Conservation (phyloP, 345 rosid species). For the Eucalyptus polybractea region DNA sequence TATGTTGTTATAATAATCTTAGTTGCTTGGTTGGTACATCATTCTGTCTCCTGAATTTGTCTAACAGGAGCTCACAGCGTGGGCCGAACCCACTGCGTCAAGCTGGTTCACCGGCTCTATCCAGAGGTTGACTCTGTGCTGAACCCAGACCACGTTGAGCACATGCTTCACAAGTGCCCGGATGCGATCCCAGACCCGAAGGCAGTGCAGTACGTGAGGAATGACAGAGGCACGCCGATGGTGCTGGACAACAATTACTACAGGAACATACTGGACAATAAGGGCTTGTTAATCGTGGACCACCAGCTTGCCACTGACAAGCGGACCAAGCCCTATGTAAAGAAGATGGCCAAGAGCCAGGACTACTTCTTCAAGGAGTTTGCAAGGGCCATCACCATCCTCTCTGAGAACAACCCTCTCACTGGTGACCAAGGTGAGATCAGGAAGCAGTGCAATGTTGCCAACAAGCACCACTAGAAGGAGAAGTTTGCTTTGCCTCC, state of each 20-base stretch:
- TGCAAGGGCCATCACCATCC: conserved; percentile 64
- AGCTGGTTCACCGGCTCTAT: conserved; percentile 84
- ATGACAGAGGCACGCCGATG: conserved; percentile 96
- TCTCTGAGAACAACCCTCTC: conserved; percentile 93
- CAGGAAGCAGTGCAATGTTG: conserved; percentile 75
- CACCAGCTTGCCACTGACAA: conserved; percentile 85
- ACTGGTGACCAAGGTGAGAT: conserved; percentile 90
- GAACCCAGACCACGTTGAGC: conserved; percentile 74
- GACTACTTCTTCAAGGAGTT: conserved; percentile 92
- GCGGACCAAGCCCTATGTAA: conserved; percentile 77
- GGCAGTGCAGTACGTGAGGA: conserved; percentile 91
- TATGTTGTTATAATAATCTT: background rate
- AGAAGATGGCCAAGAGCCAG: conserved; percentile 93
- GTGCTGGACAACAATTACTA: conserved; percentile 87
- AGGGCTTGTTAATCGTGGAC: conserved; percentile 81
- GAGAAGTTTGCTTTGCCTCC: background rate
- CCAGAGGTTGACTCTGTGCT: conserved; percentile 74
- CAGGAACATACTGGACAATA: conserved; percentile 88
- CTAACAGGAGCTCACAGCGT: conserved; percentile 80
- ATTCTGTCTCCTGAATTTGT: background rate
- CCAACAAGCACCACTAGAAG: conserved; percentile 65
- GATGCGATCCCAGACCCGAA: conserved; percentile 94
- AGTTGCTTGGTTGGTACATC: background rate
- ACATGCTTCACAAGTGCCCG: conserved; percentile 95
- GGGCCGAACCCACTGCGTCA: conserved; percentile 91